Base-by-base conservation (phyloP, 2,329 filamentous ascomycete species). In the Rasamsonia emersonii region DNA sequence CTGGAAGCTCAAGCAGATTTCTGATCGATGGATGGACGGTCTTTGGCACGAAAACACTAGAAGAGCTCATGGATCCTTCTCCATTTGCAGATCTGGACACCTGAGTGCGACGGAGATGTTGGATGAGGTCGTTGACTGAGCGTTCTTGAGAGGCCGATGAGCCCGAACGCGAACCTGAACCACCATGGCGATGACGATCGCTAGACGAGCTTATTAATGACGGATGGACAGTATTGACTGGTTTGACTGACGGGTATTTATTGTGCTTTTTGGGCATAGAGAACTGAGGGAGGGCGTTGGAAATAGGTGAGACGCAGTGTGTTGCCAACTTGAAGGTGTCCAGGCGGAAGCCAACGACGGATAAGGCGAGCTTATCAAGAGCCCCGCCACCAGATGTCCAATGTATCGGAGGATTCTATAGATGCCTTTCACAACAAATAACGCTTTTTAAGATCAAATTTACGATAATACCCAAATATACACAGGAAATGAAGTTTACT, bases 191-290 rank as follows among this genome's bases (percentile, higher is more conserved):
- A 32, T 25, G 23, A 15, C 37, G 49, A 24, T 39, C 24, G 6
- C 42, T 44, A 10, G 53, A 58, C 3, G 54, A 51, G 13, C 40
- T 40, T 35, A 35, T 18, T 18, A 63, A 48, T 4, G 59, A 56
- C 28, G 56, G 61, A 39, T 65, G 64, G 24, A 53, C 51, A 11
- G 56, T 56, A 28, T 44, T 57, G 20, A 45, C 45, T 19, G 64
- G 63, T 36, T 67, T 68, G 28, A 52, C 44, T 30, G 53, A 51
- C 14, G 55, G 42, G 16, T 45, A 40, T 24, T 54, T 58, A 32
- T 54, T 54, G 47, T 63, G 55, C 47, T 67, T 68, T 51, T 65
- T 68, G 46, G 65, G 63, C 65, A 68, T 68, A 49, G 43, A 45
- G 44, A 35, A 33, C 21, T 37, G 32, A 33, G 18, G 16, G n/a